Conservation (phyloP, 148 eudicot species). For the Suaeda aralocaspica region DNA sequence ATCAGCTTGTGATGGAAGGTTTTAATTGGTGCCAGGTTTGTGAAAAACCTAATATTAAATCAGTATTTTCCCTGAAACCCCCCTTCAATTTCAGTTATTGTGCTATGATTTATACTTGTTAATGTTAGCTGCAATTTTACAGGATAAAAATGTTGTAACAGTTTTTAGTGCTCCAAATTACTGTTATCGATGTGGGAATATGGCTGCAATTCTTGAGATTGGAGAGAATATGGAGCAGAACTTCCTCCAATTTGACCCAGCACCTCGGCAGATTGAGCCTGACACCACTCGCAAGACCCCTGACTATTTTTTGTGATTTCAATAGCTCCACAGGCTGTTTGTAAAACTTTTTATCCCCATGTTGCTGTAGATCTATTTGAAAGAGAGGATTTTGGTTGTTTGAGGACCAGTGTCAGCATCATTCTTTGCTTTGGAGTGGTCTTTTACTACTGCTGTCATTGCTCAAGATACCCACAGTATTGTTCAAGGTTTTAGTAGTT, state of each 20-base stretch:
- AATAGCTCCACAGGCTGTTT: conserved; percentile 14
- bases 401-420: conserved; percentile 34
- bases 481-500: conserved; percentile 17
- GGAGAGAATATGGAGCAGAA: conserved; percentile 94
- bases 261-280: conserved; percentile 85
- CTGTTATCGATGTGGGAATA: conserved; percentile 86
- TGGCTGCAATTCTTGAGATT: conserved; percentile 90
- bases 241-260: conserved; percentile 92
- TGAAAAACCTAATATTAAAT: conserved; percentile 1
- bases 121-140: conserved; percentile 8
- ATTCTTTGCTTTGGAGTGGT: conserved; percentile 48
- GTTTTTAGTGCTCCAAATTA: conserved; percentile 92
- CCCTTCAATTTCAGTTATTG: background rate
- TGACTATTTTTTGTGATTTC: conserved; percentile 79
- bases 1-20: conserved; percentile 99
- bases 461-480: conserved; percentile 10
- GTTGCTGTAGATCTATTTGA: conserved; percentile 40
- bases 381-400: conserved; percentile 34
- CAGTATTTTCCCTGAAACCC: background rate
- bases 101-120: background rate
- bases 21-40: conserved; percentile 93
- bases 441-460: conserved; percentile 26
- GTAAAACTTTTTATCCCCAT: conserved; percentile 29
- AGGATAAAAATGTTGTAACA: conserved; percentile 88
- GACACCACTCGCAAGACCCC: conserved; percentile 89